Percentiles rank a stretch among this genome's conserved stretches.
These are phyloP conservation scores for Penicillium cinerascens DNA, from an alignment of 495 filamentous ascomycete species.

Conservation along the genomic window DNA sequence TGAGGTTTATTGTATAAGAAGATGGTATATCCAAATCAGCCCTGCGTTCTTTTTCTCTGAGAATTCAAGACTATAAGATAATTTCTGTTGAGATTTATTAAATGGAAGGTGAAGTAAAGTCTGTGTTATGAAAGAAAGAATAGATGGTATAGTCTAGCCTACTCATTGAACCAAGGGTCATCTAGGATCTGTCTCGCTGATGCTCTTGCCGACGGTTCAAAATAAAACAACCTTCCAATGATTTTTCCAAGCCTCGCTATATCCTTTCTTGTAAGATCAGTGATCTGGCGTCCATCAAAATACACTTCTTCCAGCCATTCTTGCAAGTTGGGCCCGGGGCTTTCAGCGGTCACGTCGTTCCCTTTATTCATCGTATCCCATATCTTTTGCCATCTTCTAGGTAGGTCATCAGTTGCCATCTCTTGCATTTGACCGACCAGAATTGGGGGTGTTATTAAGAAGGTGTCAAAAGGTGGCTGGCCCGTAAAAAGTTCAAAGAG, in stretches of 20 bases:
- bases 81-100: too few species aligned
- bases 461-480: conserved; percentile 37
- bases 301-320: conserved; percentile 39
- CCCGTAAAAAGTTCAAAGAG: conserved; percentile 39
- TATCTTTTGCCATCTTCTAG: conserved; percentile 27
- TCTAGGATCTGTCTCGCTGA: conserved; percentile 31
- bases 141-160: not conserved
- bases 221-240: conserved; percentile 28
- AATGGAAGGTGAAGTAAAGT: too few species aligned
- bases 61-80: too few species aligned
- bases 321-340: conserved; percentile 22
- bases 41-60: too few species aligned
- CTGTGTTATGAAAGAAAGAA: too few species aligned
- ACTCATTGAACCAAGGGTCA: conserved; percentile 34
- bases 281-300: conserved; percentile 22
- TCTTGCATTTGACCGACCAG: conserved; percentile 34
- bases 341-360: conserved; percentile 10
- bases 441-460: conserved; percentile 28
- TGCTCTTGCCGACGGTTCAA: conserved; percentile 33
- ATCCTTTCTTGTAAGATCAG: conserved; percentile 28
- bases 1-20: too few species aligned
- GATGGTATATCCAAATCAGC: too few species aligned
- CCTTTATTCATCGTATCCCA: conserved; percentile 23
- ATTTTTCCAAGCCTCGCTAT: conserved; percentile 30
- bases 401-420: conserved; percentile 31